Percentiles rank a stretch among this genome's conserved stretches.
Conservation (phyloP, 257 asterid species). For the Solanum bulbocastanum region DNA sequence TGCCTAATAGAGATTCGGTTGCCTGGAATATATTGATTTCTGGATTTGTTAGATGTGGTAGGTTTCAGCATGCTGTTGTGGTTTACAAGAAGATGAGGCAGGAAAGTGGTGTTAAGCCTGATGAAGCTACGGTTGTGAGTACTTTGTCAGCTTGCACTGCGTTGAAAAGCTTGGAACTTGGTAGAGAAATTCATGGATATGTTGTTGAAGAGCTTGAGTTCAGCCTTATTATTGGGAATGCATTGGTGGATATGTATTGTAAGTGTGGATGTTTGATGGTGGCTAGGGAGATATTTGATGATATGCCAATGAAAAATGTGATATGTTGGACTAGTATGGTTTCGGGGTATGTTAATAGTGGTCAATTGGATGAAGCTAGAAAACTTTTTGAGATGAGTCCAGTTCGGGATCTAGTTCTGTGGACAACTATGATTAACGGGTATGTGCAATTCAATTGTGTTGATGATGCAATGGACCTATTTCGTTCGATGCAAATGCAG, state of each 20-base stretch:
- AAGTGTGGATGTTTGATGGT: conserved; percentile 59
- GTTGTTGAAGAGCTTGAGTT: conserved; percentile 33
- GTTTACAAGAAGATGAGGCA: conserved; percentile 47
- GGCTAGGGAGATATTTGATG: conserved; percentile 57
- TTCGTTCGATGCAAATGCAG: conserved; percentile 59
- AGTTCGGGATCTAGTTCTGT: conserved; percentile 54
- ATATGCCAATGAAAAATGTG: conserved; percentile 50
- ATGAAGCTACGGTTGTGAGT: conserved; percentile 73
- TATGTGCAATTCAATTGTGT: conserved; percentile 66
- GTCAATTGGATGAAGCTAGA: conserved; percentile 60
- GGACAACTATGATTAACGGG: conserved; percentile 88
- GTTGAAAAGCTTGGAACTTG: conserved; percentile 48
- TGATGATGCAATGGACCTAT: conserved; percentile 58
- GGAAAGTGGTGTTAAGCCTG: conserved; percentile 34
- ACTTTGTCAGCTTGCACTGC: conserved; percentile 80
- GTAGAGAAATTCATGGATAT: conserved; percentile 55
- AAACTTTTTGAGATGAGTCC: conserved; percentile 58
- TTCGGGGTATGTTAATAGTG: conserved; percentile 44
- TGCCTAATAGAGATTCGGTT: conserved; percentile 47
- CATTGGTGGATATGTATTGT: conserved; percentile 82
- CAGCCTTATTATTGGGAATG: conserved; percentile 53
- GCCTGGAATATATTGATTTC: conserved; percentile 69
- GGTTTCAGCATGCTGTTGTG: conserved; percentile 47
- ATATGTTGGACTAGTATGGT: conserved; percentile 85
- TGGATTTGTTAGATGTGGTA: conserved; percentile 44